phyloP scores from a whole-genome alignment of 176 grass and related monocot genomes.

The bread wheat (Triticum aestivum) region IWGSC_CS_RefSeq_v2.1 NC_057795.1:9613145-9613644 shows the following conservation, averaged over 20 bases:
- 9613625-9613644: too few species aligned
- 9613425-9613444: background rate
- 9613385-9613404: conserved; percentile 31
- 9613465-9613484: background rate
- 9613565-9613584: background rate
- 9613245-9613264: background rate
- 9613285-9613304: background rate
- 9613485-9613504: background rate
- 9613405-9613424: background rate
- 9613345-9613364: conserved; percentile 37
- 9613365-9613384: conserved; percentile 19
- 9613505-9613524: background rate
- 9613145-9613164: too few species aligned
- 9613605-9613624: background rate
- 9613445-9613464: background rate
- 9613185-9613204: too few species aligned
- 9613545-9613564: background rate
- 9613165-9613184: too few species aligned
- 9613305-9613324: background rate
- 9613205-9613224: too few species aligned
- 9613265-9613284: background rate
- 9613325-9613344: conserved; percentile 27
- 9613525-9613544: background rate
- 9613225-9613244: background rate
- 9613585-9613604: background rate